These are phyloP conservation scores for Candida vartiovaarae DNA, from an alignment of 805 yeast genomes.

Conservation along the genomic window DNA sequence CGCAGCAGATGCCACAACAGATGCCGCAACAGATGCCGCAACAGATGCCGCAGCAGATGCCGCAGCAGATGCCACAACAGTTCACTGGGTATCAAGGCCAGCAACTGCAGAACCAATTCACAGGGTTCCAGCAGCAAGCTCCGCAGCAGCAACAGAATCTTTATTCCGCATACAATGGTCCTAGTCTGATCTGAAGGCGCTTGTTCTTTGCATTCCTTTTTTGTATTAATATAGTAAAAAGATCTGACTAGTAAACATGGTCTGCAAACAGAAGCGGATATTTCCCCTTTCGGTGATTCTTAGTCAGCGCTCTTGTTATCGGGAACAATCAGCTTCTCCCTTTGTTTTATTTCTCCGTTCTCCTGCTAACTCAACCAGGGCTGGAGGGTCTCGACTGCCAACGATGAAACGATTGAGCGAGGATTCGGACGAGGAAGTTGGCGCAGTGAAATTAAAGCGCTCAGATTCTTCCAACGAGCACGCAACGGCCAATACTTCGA, in stretches of 20 bases:
- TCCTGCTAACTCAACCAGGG: too few species aligned
- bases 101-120: background rate
- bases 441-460: too few species aligned
- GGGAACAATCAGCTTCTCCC: too few species aligned
- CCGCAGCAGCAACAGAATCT: constrained; percentile 5
- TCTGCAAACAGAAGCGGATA: too few species aligned
- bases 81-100: background rate
- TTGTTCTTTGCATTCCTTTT: background rate
- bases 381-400: too few species aligned
- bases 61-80: constrained; percentile 9
- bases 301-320: too few species aligned
- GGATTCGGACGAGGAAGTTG: too few species aligned
- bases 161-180: constrained; percentile 10
- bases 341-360: too few species aligned
- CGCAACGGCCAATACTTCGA: background rate
- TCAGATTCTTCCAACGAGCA: background rate
- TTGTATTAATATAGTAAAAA: background rate
- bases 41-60: constrained; percentile 1
- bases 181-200: constrained; percentile 11
- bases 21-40: constrained; percentile 15
- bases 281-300: too few species aligned
- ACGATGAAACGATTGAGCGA: too few species aligned
- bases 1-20: constrained; percentile 9
- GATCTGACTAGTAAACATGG: background rate
- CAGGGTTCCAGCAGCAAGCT: constrained; percentile 6